These are phyloP conservation scores for Amborella trichopoda DNA, from an alignment of 164 flowering plant genomes.

Conservation along the genomic window DNA sequence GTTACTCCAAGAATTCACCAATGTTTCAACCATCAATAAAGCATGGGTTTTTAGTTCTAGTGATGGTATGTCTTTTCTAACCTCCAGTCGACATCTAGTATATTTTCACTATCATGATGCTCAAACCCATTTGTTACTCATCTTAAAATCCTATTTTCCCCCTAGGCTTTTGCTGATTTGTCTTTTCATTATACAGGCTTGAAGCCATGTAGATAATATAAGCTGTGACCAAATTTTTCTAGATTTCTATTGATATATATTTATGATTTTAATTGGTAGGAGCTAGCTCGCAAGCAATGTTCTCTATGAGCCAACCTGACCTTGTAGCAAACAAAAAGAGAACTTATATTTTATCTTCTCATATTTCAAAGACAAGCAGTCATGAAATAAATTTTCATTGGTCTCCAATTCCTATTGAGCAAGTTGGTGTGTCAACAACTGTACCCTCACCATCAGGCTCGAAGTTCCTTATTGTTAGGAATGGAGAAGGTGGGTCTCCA, in stretches of 20 bases:
- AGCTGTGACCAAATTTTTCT: too few species aligned
- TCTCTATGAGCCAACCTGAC: constrained; percentile 63
- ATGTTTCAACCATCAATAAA: constrained; percentile 55
- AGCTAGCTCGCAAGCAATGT: constrained; percentile 54
- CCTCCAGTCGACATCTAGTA: not conserved
- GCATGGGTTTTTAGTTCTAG: constrained; percentile 68
- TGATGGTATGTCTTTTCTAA: constrained; percentile 27
- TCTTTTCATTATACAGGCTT: too few species aligned
- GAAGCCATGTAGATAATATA: too few species aligned
- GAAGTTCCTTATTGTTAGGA: constrained; percentile 67
- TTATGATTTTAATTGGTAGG: constrained; percentile 42
- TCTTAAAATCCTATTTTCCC: too few species aligned
- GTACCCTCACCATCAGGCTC: constrained; percentile 91
- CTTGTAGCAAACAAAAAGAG: constrained; percentile 75
- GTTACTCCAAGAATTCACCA: constrained; percentile 54
- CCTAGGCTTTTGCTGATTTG: too few species aligned
- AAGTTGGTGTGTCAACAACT: constrained; percentile 55
- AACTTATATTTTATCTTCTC: constrained; percentile 44
- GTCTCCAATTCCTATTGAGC: constrained; percentile 92
- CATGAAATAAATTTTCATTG: constrained; percentile 50
- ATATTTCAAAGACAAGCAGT: constrained; percentile 26
- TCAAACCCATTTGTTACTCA: too few species aligned
- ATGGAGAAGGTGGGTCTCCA: constrained; percentile 73
- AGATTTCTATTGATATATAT: too few species aligned
- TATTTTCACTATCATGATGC: not conserved